Evolutionary conservation across 2,329 filamentous ascomycete species (phyloP).

Genomic region (Xylariaceae sp.): DNA sequence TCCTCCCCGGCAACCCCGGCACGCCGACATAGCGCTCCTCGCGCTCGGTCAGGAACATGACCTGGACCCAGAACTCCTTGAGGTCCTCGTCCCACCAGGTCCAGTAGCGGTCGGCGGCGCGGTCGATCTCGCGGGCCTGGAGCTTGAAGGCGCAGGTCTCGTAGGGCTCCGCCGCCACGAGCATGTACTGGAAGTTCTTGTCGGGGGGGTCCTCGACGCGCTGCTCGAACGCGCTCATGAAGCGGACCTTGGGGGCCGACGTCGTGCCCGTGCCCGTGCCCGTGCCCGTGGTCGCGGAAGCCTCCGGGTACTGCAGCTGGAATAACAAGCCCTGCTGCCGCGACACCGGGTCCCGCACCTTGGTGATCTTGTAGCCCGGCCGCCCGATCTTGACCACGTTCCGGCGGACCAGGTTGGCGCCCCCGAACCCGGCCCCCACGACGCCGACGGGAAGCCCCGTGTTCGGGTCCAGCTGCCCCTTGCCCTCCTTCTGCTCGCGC

Average conservation of each 20-base stretch:
- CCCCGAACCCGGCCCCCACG: conserved; percentile 67
- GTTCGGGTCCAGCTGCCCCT: conserved; percentile 67
- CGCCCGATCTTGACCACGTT: conserved; percentile 94
- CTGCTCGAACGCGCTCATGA: conserved; percentile 98
- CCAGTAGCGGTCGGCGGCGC: conserved; percentile 85
- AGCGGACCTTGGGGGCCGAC: conserved; percentile 80
- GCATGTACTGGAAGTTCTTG: conserved; percentile 90
- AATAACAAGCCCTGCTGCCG: conserved; percentile 91
- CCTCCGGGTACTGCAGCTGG: conserved; percentile 94
- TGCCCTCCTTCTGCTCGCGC: conserved; percentile 90
- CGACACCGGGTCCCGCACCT: conserved; percentile 86
- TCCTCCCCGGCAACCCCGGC: conserved; percentile 58
- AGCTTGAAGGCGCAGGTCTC: conserved; percentile 97
- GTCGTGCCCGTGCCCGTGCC: conserved; percentile 46
- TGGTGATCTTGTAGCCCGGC: conserved; percentile 97
- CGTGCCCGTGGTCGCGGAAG: conserved; percentile 46
- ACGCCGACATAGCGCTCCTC: conserved; percentile 82
- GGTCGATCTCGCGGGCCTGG: conserved; percentile 89
- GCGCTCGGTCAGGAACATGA: conserved; percentile 97
- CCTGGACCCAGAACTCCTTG: conserved; percentile 96
- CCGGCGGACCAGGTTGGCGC: conserved; percentile 67
- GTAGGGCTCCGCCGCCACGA: conserved; percentile 95
- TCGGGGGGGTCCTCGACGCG: conserved; percentile 90
- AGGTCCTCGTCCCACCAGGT: conserved; percentile 93
- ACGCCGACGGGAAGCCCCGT: conserved; percentile 75